phyloP scores from a whole-genome alignment of 352 stramenopile species.

The Pythium diclinum region DNA sequence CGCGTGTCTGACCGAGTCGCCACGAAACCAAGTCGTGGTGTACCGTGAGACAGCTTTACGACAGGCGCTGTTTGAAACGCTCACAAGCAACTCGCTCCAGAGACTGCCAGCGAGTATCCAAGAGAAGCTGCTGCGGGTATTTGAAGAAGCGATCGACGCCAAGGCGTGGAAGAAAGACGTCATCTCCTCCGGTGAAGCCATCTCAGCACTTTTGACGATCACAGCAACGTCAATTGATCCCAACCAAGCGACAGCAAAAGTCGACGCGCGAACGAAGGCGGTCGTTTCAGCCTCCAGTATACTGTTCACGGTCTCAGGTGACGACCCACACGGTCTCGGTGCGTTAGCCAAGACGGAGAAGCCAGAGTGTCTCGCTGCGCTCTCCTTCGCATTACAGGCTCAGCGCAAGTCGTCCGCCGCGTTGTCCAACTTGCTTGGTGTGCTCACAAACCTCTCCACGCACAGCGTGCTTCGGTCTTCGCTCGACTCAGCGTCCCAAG shows the following conservation, averaged over 20 bases:
- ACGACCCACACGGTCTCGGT: constrained; percentile 29
- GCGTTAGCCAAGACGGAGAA: constrained; percentile 17
- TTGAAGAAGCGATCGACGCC: constrained; percentile 48
- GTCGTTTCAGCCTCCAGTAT: constrained; percentile 38
- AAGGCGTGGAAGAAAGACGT: constrained; percentile 59
- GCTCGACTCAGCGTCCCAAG: neutral
- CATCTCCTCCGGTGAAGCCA: neutral
- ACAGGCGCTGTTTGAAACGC: neutral
- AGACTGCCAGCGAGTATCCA: constrained; percentile 23
- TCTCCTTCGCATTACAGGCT: constrained; percentile 1
- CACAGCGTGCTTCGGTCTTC: constrained; percentile 22
- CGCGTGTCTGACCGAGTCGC: constrained; percentile 31
- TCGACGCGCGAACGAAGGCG: neutral
- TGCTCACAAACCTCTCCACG: constrained; percentile 64
- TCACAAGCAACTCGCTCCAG: neutral
- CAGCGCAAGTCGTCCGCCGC: constrained; percentile 8
- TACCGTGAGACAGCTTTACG: constrained; percentile 39
- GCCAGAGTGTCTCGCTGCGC: constrained; percentile 16
- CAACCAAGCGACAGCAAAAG: neutral
- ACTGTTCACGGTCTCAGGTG: constrained; percentile 54
- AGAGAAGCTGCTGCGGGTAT: constrained; percentile 34
- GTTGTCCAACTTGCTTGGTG: constrained; percentile 43
- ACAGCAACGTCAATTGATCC: neutral
- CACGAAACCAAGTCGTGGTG: constrained; percentile 62
- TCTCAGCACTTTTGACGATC: constrained; percentile 1